Conservation (phyloP, 176 grass and related monocot genomes). For the Triticum dicoccoides region DNA sequence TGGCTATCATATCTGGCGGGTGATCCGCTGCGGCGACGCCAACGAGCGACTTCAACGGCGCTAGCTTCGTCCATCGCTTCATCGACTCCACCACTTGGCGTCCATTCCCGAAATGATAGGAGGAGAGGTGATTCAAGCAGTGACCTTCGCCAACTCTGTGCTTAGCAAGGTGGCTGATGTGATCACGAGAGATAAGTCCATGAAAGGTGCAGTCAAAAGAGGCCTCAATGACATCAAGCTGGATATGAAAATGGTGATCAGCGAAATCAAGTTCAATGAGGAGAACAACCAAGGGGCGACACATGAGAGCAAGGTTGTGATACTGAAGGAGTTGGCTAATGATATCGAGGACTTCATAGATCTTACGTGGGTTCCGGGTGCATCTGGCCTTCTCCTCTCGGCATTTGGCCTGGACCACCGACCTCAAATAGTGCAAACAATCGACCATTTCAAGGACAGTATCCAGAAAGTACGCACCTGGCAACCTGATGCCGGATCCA, state of each 20-base stretch:
- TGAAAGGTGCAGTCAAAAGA: background rate
- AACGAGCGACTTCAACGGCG: no score
- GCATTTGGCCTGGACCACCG: background rate
- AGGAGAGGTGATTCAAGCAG: no score
- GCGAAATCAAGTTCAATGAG: background rate
- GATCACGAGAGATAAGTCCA: background rate
- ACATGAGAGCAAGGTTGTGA: background rate
- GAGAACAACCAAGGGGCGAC: background rate
- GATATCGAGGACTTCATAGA: constrained; percentile 13
- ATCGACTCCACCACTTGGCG: no score
- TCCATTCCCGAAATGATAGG: no score
- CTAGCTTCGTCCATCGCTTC: no score
- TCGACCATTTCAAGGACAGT: background rate
- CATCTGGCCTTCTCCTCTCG: background rate
- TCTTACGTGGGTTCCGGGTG: background rate
- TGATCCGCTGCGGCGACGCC: no score
- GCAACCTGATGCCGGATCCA: background rate
- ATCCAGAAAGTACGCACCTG: background rate
- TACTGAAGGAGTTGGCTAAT: background rate
- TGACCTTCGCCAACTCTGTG: background rate
- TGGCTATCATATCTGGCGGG: no score
- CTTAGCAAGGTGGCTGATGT: background rate
- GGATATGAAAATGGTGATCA: background rate
- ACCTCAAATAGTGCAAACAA: background rate
- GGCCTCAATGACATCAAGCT: background rate